Evolutionary conservation across 805 yeast species (phyloP), one percentile per base, ranked within the genome.

Genomic region (Ogataea wickerhamii): DNA sequence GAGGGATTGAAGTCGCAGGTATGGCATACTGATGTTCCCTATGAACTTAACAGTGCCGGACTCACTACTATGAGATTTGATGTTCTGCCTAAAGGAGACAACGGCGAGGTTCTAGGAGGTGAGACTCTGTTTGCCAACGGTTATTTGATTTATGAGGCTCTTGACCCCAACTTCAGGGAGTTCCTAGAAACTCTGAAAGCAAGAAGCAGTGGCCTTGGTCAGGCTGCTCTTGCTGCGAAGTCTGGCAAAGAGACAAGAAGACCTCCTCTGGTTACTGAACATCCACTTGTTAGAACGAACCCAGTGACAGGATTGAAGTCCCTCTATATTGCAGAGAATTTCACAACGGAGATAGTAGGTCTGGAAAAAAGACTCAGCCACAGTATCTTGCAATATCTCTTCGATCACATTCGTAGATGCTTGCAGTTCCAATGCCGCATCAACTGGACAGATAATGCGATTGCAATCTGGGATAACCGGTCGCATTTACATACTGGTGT

Each of bases 11-110:
- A 24, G 60, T 70, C 47, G 74, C 74, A 17, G 45, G 41, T 2
- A 68, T 82, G 84, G 82, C 88, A 82, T 60, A 71, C 83, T 4
- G 89, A 82, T 58, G 80, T 80, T 27, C 74, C 84, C 19, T 81
- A 78, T 55, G 88, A 82, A 56, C 66, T 70, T 41, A 83, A 78
- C 55, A 82, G 87, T 11, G 82, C 87, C 12, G 81, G 81, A 5
- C 63, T 72, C 37, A 81, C 91, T 1, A 74, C 78, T 45, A 75
- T 83, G 53, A 64, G 76, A 19, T 74, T 79, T 23, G 66, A 81
- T 32, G 82, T 80, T 14, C 28, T 46, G 20, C 77, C 78, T 6
- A 27, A 34, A 25, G 30, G 23, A 2, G 41, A 38, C 2, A 28
- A 37, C 20, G 44, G 42, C 13, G 38, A 37, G 5, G 51, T 51